Evolutionary conservation across 2,329 filamentous ascomycete species (phyloP).

Genomic region (Fusarium sp.): DNA sequence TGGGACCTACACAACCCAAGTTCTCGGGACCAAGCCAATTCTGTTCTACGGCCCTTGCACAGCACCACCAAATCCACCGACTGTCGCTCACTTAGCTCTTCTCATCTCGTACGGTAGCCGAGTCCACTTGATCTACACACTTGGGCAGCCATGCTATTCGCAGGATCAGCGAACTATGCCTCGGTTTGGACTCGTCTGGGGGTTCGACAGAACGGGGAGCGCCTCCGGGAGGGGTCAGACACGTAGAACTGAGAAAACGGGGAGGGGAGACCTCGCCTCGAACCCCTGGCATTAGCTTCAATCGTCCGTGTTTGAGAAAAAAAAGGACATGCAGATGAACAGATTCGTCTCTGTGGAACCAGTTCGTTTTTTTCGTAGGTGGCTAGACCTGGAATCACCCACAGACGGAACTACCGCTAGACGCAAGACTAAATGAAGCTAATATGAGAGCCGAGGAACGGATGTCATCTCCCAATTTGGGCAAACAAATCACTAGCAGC

Average conservation of each 20-base stretch:
- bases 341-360: slow-evolving; percentile 10
- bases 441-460: slow-evolving; percentile 14
- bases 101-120: background rate
- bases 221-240: background rate
- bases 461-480: slow-evolving; percentile 16
- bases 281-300: slow-evolving; percentile 13
- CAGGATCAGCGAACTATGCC: slow-evolving; percentile 11
- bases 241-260: background rate
- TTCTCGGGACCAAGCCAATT: slow-evolving; percentile 12
- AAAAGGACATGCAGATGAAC: background rate
- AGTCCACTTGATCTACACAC: background rate
- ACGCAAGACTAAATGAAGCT: background rate
- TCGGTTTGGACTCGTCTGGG: slow-evolving; percentile 18
- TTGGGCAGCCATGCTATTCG: slow-evolving; percentile 28
- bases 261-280: background rate
- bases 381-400: slow-evolving; percentile 1
- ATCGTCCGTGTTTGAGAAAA: background rate
- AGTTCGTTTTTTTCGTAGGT: background rate
- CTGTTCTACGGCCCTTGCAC: slow-evolving; percentile 16
- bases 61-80: slow-evolving; percentile 31
- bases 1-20: slow-evolving; percentile 27
- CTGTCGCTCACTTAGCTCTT: slow-evolving; percentile 1
- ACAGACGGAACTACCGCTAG: background rate
- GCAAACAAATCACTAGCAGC: slow-evolving; percentile 2
- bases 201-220: slow-evolving; percentile 13